Percentiles rank a stretch among this genome's conserved stretches.
phyloP scores from a whole-genome alignment of 345 rosid species.

The Geranium brycei region DNA sequence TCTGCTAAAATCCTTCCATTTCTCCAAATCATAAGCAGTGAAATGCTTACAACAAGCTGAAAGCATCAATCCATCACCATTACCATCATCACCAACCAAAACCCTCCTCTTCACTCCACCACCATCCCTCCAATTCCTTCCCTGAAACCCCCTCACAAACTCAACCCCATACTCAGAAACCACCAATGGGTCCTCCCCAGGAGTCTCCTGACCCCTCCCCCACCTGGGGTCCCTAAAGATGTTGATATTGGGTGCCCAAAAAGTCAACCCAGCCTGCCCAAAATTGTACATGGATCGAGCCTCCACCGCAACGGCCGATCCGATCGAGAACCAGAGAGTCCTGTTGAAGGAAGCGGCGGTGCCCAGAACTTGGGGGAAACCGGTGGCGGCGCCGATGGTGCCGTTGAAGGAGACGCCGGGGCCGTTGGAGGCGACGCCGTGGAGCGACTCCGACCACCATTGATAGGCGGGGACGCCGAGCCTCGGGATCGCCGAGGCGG shows the following conservation, averaged over 20 bases:
- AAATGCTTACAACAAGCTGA: slow-evolving; percentile 96
- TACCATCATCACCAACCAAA: slow-evolving; percentile 14
- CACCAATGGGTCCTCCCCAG: slow-evolving; percentile 85
- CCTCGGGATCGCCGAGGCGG: slow-evolving; percentile 56
- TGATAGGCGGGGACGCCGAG: slow-evolving; percentile 75
- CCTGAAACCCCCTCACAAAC: slow-evolving; percentile 70
- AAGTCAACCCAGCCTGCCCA: slow-evolving; percentile 85
- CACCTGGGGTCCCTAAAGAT: slow-evolving; percentile 88
- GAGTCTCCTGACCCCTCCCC: slow-evolving; percentile 97
- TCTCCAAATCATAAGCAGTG: slow-evolving; percentile 86
- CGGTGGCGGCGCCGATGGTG: slow-evolving; percentile 48
- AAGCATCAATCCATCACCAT: slow-evolving; percentile 45
- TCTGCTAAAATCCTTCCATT: slow-evolving; percentile 63
- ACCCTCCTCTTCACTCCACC: slow-evolving; percentile 14
- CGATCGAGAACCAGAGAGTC: slow-evolving; percentile 64
- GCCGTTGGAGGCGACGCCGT: slow-evolving; percentile 78
- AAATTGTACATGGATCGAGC: slow-evolving; percentile 75
- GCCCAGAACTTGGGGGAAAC: slow-evolving; percentile 76
- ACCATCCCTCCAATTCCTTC: slow-evolving; percentile 16
- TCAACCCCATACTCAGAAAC: slow-evolving; percentile 59
- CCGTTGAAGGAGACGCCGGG: slow-evolving; percentile 75
- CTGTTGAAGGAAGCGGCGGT: slow-evolving; percentile 66
- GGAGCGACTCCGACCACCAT: slow-evolving; percentile 97
- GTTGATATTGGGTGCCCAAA: slow-evolving; percentile 86
- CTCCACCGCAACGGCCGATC: slow-evolving; percentile 52